Conservation (phyloP, 495 filamentous ascomycete genomes). For the Neurospora intermedia region DNA sequence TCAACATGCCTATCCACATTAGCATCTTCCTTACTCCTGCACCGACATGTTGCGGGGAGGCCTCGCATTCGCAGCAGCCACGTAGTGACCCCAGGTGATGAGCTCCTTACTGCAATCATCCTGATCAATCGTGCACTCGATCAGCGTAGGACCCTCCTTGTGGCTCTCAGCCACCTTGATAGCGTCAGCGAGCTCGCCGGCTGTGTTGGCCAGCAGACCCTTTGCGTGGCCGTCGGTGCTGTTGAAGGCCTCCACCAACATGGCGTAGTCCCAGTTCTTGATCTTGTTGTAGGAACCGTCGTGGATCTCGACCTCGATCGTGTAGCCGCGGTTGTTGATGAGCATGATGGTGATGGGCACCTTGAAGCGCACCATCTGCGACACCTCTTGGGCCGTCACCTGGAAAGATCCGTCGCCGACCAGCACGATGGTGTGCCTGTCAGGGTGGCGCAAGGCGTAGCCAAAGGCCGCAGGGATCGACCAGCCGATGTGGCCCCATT, state of each 20-base stretch:
- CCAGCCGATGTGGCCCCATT: conserved; percentile 23
- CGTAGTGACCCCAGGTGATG: conserved; percentile 20
- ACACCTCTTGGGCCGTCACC: conserved; percentile 21
- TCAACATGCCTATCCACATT: not conserved
- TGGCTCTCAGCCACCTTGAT: conserved; percentile 1
- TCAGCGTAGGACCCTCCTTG: conserved; percentile 12
- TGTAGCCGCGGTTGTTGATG: conserved; percentile 41
- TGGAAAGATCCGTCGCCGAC: conserved; percentile 22
- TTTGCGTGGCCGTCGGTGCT: conserved; percentile 10
- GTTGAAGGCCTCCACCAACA: conserved; percentile 15
- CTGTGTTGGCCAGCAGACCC: conserved; percentile 10
- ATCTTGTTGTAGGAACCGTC: conserved; percentile 23
- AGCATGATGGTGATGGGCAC: conserved; percentile 19
- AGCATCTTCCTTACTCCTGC: not conserved
- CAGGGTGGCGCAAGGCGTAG: conserved; percentile 11
- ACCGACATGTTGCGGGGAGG: conserved; percentile 5
- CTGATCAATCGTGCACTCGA: conserved; percentile 18
- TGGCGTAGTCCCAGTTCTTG: conserved; percentile 17
- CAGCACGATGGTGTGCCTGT: conserved; percentile 12
- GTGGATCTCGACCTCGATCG: conserved; percentile 42
- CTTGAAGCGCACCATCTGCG: conserved; percentile 19
- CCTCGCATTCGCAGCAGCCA: conserved; percentile 16
- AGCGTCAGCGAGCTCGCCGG: conserved; percentile 12
- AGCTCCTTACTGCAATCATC: conserved; percentile 18
- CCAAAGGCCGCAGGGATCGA: conserved; percentile 18